phyloP scores from a whole-genome alignment of 768 basidiomycete genomes.

The Kwoniella sp. region DNA sequence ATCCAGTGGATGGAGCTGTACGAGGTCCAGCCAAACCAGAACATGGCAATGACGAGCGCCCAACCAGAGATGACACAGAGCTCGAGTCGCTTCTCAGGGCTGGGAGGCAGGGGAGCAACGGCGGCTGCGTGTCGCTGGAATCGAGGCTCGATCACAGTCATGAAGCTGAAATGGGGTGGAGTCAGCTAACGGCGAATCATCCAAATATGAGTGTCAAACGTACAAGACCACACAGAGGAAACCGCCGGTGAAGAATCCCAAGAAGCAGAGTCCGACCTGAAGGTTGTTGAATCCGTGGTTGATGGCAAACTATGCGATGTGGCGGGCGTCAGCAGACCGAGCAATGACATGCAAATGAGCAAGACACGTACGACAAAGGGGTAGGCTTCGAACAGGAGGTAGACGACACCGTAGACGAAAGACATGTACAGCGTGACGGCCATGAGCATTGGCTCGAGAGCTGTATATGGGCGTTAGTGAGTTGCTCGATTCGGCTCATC shows the following conservation, averaged over 20 bases:
- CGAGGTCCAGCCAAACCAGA: slow-evolving; percentile 53
- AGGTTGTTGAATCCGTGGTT: slow-evolving; percentile 49
- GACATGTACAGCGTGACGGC: slow-evolving; percentile 52
- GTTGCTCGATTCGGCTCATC: neutral
- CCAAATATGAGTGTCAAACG: slow-evolving; percentile 1
- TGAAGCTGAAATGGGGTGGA: slow-evolving; percentile 29
- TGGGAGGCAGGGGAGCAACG: slow-evolving; percentile 38
- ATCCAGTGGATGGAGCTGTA: slow-evolving; percentile 50
- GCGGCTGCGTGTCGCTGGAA: slow-evolving; percentile 41
- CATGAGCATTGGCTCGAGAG: slow-evolving; percentile 48
- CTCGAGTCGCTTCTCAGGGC: slow-evolving; percentile 49
- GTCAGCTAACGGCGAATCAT: neutral
- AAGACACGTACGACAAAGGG: slow-evolving; percentile 19
- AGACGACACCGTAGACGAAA: slow-evolving; percentile 45
- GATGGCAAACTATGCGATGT: slow-evolving; percentile 24
- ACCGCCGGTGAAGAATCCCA: slow-evolving; percentile 49
- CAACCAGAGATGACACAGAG: slow-evolving; percentile 48
- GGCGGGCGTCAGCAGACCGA: neutral
- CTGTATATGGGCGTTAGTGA: slow-evolving; percentile 1
- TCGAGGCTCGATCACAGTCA: slow-evolving; percentile 48
- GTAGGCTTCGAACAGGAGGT: slow-evolving; percentile 50
- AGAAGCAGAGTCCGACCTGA: slow-evolving; percentile 49
- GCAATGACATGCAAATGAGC: slow-evolving; percentile 7
- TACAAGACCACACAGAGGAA: slow-evolving; percentile 35
- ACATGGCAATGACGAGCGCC: slow-evolving; percentile 49